Evolutionary conservation across 352 stramenopile genomes (phyloP), one percentile per base, ranked within the genome.

Genomic region (Elongisporangium anandrum): DNA sequence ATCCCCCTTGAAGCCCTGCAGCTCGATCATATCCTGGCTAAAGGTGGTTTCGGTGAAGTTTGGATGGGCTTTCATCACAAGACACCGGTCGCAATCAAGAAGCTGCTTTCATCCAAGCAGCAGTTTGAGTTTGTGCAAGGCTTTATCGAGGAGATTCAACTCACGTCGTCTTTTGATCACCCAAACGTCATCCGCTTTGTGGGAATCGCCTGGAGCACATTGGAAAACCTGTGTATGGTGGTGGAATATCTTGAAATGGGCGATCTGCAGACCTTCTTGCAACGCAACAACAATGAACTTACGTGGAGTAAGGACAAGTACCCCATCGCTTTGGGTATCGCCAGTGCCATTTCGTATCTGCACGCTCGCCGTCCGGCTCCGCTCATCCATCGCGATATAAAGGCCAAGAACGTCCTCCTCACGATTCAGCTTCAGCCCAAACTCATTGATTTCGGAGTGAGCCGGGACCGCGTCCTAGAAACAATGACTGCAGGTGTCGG

Each of bases 321-420:
- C 9, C 47, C 54, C 19, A 65, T 82, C 39, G 75, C 75, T 2
- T 47, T 81, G n/a, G 75, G 65, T 20, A 67, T 84, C 24, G 75
- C 61, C 0, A 56, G 52, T 23, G 75, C 62, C 2, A 57, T 85
- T 47, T 26, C 61, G 23, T 81, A 85, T 57, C 38, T 85, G 17
- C 75, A 85, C 59, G 59, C 21, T 19, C 65, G 59, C 2, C 22
- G 61, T 16, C 39, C 57, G 12, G 63, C 64, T 41, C 63, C 64
- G 21, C 63, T 94, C 58, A 87, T 94, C 59, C 81, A 93, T 50
- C 81, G 84, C 20, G 84, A 93, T 51, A 75, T 93, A 56, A 93
- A 93, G 55, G 76, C 84, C 13, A 69, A 80, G 50, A 94, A 94
- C 59, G 80, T 94, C 39, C 59, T 94, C 51, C 61, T 93, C 15